These are phyloP conservation scores for Trifolium repens DNA, from an alignment of 306 rosid genomes.

Conservation along the genomic window DNA sequence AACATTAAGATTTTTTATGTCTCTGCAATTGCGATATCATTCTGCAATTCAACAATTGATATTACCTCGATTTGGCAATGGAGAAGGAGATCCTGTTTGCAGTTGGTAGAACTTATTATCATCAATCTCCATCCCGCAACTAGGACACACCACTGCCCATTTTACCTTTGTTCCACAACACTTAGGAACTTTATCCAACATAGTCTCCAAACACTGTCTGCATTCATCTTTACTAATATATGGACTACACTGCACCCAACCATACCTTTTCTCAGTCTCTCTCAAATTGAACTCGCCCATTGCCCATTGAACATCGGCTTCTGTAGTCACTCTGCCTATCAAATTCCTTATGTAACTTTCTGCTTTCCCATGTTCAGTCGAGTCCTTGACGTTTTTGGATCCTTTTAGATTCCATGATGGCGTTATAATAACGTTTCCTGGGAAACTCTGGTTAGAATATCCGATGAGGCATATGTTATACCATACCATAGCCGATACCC, in stretches of 20 bases:
- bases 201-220: slow-evolving; percentile 10
- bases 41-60: background rate
- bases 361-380: background rate
- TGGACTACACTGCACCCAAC: slow-evolving; percentile 35
- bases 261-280: slow-evolving; percentile 31
- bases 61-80: slow-evolving; percentile 21
- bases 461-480: slow-evolving; percentile 33
- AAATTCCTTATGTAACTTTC: slow-evolving; percentile 14
- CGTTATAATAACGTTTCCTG: background rate
- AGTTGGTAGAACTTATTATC: slow-evolving; percentile 10
- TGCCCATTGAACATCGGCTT: background rate
- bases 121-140: slow-evolving; percentile 32
- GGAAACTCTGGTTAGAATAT: slow-evolving; percentile 7
- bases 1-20: too few relatives aligned
- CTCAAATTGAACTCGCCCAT: slow-evolving; percentile 10
- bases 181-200: slow-evolving; percentile 1
- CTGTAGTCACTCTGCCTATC: slow-evolving; percentile 17
- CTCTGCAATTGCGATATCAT: background rate
- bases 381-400: background rate
- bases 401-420: slow-evolving; percentile 1
- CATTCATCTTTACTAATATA: slow-evolving; percentile 24
- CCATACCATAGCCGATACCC: slow-evolving; percentile 28
- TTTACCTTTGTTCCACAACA: slow-evolving; percentile 21
- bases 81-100: slow-evolving; percentile 22
- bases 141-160: slow-evolving; percentile 27